phyloP scores from a whole-genome alignment of 768 basidiomycete species.

The Russula compacta region DNA sequence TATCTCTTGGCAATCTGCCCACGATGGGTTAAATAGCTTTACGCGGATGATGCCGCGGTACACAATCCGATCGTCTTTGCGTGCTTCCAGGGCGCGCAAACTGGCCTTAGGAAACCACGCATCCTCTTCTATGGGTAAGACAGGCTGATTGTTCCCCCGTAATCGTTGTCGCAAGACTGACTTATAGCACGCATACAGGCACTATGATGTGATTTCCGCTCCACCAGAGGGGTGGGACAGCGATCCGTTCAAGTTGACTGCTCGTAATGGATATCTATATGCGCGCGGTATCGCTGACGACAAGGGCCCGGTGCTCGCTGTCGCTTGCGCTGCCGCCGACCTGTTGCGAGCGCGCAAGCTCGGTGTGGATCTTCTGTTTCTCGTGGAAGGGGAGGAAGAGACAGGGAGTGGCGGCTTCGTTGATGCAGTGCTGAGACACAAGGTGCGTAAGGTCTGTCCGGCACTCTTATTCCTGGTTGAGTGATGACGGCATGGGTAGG shows the following conservation, averaged over 20 bases:
- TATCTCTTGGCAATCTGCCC: background rate
- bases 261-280: slow-evolving; percentile 82
- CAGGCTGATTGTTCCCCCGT: background rate
- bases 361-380: slow-evolving; percentile 77
- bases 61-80: slow-evolving; percentile 85
- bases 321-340: slow-evolving; percentile 82
- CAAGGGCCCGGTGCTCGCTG: slow-evolving; percentile 90
- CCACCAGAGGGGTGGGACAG: slow-evolving; percentile 66
- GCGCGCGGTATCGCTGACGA: slow-evolving; percentile 91
- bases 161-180: background rate
- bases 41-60: slow-evolving; percentile 50
- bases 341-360: slow-evolving; percentile 64
- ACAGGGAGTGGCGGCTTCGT: slow-evolving; percentile 83
- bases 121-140: slow-evolving; percentile 85
- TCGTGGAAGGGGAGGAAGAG: slow-evolving; percentile 97
- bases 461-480: background rate
- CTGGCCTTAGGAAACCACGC: slow-evolving; percentile 49
- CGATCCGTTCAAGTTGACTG: slow-evolving; percentile 74
- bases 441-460: slow-evolving; percentile 36
- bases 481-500: slow-evolving; percentile 33
- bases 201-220: slow-evolving; percentile 95
- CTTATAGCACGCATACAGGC: slow-evolving; percentile 36
- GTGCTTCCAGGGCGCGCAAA: slow-evolving; percentile 67
- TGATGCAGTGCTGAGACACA: slow-evolving; percentile 64
- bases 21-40: slow-evolving; percentile 40